Conservation (phyloP, 371 early-diverging fungal species). For the Rhizopus delemar region DNA sequence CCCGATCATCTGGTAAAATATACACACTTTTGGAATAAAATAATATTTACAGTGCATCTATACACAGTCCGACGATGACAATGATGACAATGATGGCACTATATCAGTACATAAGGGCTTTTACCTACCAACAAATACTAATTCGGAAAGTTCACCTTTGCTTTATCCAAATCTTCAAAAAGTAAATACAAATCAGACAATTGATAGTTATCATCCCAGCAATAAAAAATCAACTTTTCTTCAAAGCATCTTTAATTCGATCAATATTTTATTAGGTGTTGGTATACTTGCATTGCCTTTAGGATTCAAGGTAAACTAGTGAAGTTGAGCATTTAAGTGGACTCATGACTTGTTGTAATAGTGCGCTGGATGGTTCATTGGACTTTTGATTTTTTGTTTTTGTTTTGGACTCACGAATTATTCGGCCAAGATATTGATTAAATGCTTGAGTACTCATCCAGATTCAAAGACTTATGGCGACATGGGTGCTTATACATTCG, state of each 20-base stretch:
- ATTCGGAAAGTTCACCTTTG: no score
- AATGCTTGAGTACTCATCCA: slow-evolving; percentile 56
- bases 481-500: slow-evolving; percentile 70
- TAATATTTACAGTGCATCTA: no score
- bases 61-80: no score
- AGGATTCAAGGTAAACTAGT: slow-evolving; percentile 52
- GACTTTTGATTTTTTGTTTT: slow-evolving; percentile 54
- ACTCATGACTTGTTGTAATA: slow-evolving; percentile 6
- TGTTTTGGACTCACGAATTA: slow-evolving; percentile 61
- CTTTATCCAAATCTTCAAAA: no score
- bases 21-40: no score
- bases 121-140: no score
- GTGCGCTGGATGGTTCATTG: slow-evolving; percentile 67
- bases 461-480: slow-evolving; percentile 65
- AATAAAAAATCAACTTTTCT: slow-evolving; percentile 45
- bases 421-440: slow-evolving; percentile 65
- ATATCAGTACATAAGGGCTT: no score
- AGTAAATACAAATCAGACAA: no score
- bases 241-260: slow-evolving; percentile 56
- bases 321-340: neutral
- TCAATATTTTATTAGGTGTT: slow-evolving; percentile 69
- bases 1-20: no score
- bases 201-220: no score
- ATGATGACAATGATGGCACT: no score
- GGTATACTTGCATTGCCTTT: slow-evolving; percentile 62